Evolutionary conservation across 805 yeast genomes (phyloP), one percentile per base, ranked within the genome.

Genomic region (Myxozyma nipponensis): DNA sequence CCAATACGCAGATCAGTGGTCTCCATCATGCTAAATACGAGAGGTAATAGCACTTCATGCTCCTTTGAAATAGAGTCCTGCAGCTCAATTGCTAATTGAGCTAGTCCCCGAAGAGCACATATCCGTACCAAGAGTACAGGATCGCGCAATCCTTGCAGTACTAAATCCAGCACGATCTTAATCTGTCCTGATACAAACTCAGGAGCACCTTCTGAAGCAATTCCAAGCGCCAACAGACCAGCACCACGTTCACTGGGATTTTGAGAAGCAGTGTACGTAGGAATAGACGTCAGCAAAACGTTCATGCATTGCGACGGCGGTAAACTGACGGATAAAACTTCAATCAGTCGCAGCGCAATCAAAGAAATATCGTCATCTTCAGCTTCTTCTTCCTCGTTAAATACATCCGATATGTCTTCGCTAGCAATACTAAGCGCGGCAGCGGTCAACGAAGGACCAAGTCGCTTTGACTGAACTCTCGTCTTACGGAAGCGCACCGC

Each of bases 271-370:
- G 66, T 63, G 35, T 62, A 62, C 30, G 59, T 42, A 5, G 74
- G 74, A 47, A 68, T 58, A 34, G 76, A 65, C 40, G 79, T 76
- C 56, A 86, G 68, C 56, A 91, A 76, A 39, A 96, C 91, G 57
- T 75, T 77, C 58, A 90, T 82, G 49, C 86, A 95, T 69, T 93
- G 98, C 39, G 88, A 79, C 44, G 98, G 96, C 47, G 99, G 96
- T 63, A 93, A 75, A 63, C 84, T 89, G 40, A 83, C 73, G 17
- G 98, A 79, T 59, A 91, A 80, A 63, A 79, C 78, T 46, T 87
- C 85, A 47, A 93, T 68, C 52, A 91, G 73, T 71, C 95, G 80
- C 62, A 89, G 76, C 15, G 95, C 95, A 58, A 88, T 76, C 44
- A 84, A 69, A 39, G 82, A 70, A 49, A 96, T 95, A 48, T 82